phyloP scores from a whole-genome alignment of 2,329 filamentous ascomycete species.

The Paramyrothecium roridum region DNA sequence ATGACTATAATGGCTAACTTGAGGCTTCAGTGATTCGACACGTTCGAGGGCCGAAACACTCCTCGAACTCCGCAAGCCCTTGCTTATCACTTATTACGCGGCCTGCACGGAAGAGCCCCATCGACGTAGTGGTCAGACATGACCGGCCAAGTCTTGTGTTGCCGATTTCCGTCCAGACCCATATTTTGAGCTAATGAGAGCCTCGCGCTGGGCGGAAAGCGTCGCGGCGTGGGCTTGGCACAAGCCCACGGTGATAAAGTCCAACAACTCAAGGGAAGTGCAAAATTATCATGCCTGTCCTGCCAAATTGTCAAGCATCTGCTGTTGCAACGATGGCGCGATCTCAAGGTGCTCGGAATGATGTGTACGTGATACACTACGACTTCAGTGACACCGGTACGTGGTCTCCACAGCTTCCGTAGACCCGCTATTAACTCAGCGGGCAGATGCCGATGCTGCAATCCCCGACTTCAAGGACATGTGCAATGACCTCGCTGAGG shows the following conservation, averaged over 20 bases:
- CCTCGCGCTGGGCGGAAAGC: not conserved
- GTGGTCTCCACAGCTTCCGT: not conserved
- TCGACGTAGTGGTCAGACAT: too few species aligned
- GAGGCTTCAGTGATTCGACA: too few species aligned
- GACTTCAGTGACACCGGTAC: slow-evolving; percentile 1
- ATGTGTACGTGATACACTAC: slow-evolving; percentile 1
- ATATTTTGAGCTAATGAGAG: not conserved
- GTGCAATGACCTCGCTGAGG: not conserved
- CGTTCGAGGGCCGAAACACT: too few species aligned
- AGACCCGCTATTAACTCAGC: not conserved
- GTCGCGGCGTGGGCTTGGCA: not conserved
- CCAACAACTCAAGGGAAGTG: too few species aligned
- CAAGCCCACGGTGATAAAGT: not conserved
- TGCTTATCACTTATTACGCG: too few species aligned
- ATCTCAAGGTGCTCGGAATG: not conserved
- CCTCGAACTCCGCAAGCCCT: too few species aligned
- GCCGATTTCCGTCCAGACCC: not conserved
- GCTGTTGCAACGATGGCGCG: not conserved
- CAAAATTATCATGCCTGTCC: not conserved
- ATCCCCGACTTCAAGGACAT: not conserved
- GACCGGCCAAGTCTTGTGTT: not conserved
- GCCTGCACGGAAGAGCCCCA: too few species aligned
- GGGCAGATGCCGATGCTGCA: not conserved
- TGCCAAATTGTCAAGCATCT: not conserved
- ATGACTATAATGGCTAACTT: too few species aligned